Conservation (phyloP, 2,329 filamentous ascomycete genomes). For the Atkinsonella texensis region DNA sequence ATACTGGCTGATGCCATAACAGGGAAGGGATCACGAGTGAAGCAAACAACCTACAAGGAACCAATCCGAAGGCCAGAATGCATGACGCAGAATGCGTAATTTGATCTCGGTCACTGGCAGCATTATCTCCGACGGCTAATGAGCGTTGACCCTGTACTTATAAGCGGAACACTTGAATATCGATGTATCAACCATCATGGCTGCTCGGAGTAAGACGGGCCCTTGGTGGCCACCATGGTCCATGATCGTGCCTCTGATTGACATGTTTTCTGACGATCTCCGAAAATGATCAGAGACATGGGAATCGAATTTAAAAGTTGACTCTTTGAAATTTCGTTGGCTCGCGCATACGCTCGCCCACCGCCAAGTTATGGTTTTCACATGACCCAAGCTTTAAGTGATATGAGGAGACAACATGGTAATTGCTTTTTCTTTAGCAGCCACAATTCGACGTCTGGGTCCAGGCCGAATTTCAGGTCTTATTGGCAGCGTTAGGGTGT, state of each 20-base stretch:
- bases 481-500: not conserved
- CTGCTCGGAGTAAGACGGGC: not conserved
- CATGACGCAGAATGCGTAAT: not conserved
- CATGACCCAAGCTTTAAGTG: not conserved
- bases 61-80: not conserved
- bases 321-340: not conserved
- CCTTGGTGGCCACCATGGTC: not conserved
- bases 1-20: not conserved
- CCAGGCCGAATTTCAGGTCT: not conserved
- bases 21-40: not conserved
- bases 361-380: not conserved
- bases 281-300: not conserved
- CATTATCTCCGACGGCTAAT: not conserved
- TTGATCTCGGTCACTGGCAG: not conserved
- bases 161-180: not conserved
- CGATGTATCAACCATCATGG: not conserved
- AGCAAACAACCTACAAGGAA: not conserved
- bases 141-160: not conserved
- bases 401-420: not conserved
- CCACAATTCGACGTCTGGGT: not conserved
- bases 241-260: not conserved
- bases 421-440: not conserved
- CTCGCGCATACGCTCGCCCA: not conserved
- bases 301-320: not conserved
- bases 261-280: not conserved